Percentiles rank a stretch among this genome's conserved stretches.
Conservation (phyloP, 2,329 filamentous ascomycete genomes). For the Apiospora pterosperma region DNA sequence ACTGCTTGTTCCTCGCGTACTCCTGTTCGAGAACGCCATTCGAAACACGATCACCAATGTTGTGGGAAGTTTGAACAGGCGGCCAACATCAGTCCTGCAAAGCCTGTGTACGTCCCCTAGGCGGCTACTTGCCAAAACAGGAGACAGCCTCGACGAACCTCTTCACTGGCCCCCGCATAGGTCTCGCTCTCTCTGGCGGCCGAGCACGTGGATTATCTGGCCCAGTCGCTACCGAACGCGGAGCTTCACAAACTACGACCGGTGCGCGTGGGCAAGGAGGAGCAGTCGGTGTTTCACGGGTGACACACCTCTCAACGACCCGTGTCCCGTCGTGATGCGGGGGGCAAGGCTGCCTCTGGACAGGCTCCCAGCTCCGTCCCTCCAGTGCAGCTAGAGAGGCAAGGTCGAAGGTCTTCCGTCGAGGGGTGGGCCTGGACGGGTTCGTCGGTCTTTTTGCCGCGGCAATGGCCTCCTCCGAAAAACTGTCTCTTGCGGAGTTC, state of each 20-base stretch:
- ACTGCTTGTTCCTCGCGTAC: no score
- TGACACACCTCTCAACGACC: background rate
- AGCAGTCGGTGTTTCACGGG: background rate
- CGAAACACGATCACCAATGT: background rate
- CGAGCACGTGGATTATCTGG: background rate
- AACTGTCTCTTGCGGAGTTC: background rate
- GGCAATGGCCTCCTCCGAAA: background rate
- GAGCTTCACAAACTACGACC: background rate
- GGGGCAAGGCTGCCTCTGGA: background rate
- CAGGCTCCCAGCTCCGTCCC: background rate
- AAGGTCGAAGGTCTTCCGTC: background rate
- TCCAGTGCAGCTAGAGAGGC: background rate
- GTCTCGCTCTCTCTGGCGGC: background rate
- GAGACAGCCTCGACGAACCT: background rate
- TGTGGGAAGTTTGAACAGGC: background rate
- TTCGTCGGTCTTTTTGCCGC: background rate
- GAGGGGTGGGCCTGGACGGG: background rate
- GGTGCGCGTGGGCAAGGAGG: background rate
- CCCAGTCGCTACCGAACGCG: background rate
- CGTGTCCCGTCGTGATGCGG: background rate
- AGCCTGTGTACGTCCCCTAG: background rate
- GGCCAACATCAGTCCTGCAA: background rate
- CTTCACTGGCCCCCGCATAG: background rate
- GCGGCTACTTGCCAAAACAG: background rate
- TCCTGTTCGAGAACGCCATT: no score